These are phyloP conservation scores for Suillus tomentosus DNA, from an alignment of 768 basidiomycete genomes.

Conservation along the genomic window DNA sequence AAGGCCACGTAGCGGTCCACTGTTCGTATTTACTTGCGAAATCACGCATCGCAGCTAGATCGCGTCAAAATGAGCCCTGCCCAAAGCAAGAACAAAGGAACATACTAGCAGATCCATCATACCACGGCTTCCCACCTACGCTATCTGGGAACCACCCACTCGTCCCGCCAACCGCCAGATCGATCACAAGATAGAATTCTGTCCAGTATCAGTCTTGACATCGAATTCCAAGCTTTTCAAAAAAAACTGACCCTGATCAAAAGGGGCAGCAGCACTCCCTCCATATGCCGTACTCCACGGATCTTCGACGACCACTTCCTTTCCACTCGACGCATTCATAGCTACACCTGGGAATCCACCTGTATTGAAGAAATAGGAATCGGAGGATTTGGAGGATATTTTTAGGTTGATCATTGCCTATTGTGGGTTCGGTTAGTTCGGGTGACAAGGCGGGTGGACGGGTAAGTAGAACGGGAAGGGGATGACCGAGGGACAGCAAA, in stretches of 20 bases:
- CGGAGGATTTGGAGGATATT: constrained; percentile 41
- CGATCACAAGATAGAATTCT: constrained; percentile 83
- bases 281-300: constrained; percentile 49
- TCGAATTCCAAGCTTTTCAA: neutral
- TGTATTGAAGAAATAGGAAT: constrained; percentile 52
- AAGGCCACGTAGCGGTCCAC: constrained; percentile 81
- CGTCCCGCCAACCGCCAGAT: constrained; percentile 80
- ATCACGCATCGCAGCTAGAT: constrained; percentile 64
- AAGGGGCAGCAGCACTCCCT: constrained; percentile 48
- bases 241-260: constrained; percentile 44
- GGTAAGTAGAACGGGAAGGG: neutral
- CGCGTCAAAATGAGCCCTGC: constrained; percentile 21
- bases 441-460: too few species aligned
- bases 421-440: neutral
- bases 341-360: constrained; percentile 54
- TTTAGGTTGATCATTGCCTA: constrained; percentile 52
- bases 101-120: constrained; percentile 56
- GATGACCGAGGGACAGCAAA: neutral
- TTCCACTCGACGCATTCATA: constrained; percentile 41
- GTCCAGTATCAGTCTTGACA: constrained; percentile 10
- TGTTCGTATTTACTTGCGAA: constrained; percentile 60
- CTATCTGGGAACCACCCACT: constrained; percentile 52
- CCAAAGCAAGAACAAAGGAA: constrained; percentile 13
- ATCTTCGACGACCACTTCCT: constrained; percentile 43
- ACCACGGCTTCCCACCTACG: constrained; percentile 64